Percentiles rank a stretch among this genome's conserved stretches.
phyloP scores from a whole-genome alignment of 129 eudicot genomes.

The Sambucus nigra region DNA sequence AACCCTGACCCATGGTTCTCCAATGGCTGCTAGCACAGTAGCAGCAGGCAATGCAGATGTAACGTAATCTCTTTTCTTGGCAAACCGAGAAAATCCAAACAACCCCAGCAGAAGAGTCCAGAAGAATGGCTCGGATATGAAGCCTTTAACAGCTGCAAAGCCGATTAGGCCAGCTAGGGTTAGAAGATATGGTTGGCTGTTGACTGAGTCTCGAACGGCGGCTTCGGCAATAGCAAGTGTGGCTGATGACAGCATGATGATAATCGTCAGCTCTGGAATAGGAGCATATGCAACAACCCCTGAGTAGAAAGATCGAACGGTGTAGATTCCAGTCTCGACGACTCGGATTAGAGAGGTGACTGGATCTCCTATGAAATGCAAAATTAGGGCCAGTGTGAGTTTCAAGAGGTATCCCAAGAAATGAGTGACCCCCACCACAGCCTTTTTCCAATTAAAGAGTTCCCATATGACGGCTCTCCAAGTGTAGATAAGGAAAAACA shows the following conservation, averaged over 20 bases:
- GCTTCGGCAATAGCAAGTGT: conserved; percentile 69
- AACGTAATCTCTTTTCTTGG: conserved; percentile 66
- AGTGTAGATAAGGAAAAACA: conserved; percentile 40
- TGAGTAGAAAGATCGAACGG: conserved; percentile 57
- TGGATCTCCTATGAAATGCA: conserved; percentile 60
- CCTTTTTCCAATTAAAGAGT: conserved; percentile 55
- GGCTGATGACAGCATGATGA: conserved; percentile 55
- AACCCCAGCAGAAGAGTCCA: conserved; percentile 56
- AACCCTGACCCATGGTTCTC: conserved; percentile 83
- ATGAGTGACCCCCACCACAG: conserved; percentile 15
- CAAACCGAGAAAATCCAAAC: conserved; percentile 46
- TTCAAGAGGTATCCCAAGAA: conserved; percentile 39
- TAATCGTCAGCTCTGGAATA: conserved; percentile 47
- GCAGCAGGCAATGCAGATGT: conserved; percentile 78
- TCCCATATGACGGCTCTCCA: conserved; percentile 88
- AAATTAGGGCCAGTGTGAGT: conserved; percentile 42
- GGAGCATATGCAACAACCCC: conserved; percentile 58
- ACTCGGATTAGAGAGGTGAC: conserved; percentile 37
- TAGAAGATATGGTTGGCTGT: conserved; percentile 65
- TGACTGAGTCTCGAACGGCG: conserved; percentile 59
- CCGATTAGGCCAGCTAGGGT: conserved; percentile 64
- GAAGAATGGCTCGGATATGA: conserved; percentile 58
- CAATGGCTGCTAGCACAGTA: conserved; percentile 70
- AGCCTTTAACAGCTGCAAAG: conserved; percentile 59
- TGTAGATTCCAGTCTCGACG: conserved; percentile 42